Conservation (phyloP, 2,329 filamentous ascomycete genomes). For the Diplocarpon mali region DNA sequence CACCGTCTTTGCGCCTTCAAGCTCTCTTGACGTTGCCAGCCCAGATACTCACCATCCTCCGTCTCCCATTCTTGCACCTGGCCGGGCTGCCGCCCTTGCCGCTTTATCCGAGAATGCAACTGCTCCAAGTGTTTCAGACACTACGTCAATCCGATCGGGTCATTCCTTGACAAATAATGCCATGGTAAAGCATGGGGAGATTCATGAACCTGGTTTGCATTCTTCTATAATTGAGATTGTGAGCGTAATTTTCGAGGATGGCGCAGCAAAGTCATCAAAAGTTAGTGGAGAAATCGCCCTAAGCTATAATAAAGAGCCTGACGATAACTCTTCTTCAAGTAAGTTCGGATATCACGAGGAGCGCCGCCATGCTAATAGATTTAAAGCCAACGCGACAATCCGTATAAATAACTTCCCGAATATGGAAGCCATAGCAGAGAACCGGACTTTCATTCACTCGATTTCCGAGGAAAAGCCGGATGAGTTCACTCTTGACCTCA, state of each 20-base stretch:
- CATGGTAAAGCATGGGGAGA: constrained; percentile 70
- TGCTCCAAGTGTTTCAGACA: constrained; percentile 57
- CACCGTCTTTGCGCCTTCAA: constrained; percentile 65
- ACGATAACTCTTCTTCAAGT: constrained; percentile 35
- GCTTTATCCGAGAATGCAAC: constrained; percentile 41
- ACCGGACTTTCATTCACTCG: constrained; percentile 79
- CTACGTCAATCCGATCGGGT: constrained; percentile 81
- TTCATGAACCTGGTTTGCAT: constrained; percentile 70
- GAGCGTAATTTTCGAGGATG: constrained; percentile 72
- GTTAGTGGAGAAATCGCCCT: constrained; percentile 85
- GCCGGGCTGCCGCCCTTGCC: constrained; percentile 38
- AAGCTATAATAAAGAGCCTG: constrained; percentile 51
- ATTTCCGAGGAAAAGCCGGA: constrained; percentile 54
- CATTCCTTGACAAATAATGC: constrained; percentile 62
- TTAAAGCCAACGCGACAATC: constrained; percentile 50
- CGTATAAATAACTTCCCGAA: constrained; percentile 77
- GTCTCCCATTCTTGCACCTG: constrained; percentile 26
- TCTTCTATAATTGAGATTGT: constrained; percentile 86
- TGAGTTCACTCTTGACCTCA: constrained; percentile 68
- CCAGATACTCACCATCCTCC: constrained; percentile 19
- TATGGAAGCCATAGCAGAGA: constrained; percentile 89
- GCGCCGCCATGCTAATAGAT: constrained; percentile 13
- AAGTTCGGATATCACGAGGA: constrained; percentile 6
- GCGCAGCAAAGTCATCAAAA: constrained; percentile 57
- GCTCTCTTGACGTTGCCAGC: constrained; percentile 16